phyloP scores from a whole-genome alignment of 345 rosid species.

The Physaria fendleri region DNA sequence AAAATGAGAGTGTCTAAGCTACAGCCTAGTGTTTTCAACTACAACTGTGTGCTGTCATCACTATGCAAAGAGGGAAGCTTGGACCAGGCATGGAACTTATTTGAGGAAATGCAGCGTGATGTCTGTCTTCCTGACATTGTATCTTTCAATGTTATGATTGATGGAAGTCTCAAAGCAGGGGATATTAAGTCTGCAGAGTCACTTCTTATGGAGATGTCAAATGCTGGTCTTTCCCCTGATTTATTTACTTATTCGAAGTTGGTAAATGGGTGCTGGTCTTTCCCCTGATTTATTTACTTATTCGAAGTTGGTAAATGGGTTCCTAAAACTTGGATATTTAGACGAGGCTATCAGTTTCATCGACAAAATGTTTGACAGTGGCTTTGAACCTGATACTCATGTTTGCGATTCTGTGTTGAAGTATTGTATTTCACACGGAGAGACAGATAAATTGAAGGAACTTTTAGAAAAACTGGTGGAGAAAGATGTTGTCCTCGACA shows the following conservation, averaged over 20 bases:
- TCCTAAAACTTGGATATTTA: conserved; percentile 45
- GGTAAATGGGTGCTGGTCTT: conserved; percentile 53
- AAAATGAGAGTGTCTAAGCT: conserved; percentile 39
- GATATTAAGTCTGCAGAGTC: conserved; percentile 43
- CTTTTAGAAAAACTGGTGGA: conserved; percentile 49
- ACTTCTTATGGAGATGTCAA: conserved; percentile 42
- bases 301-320: conserved; percentile 48
- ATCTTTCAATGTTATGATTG: conserved; percentile 53
- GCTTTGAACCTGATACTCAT: conserved; percentile 39
- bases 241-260: conserved; percentile 44
- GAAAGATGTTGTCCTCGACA: conserved; percentile 42
- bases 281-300: conserved; percentile 49
- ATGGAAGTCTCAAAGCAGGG: conserved; percentile 53
- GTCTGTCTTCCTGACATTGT: conserved; percentile 34
- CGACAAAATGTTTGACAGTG: conserved; percentile 53
- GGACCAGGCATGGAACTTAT: conserved; percentile 57
- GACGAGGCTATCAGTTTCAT: conserved; percentile 46
- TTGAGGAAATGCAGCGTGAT: conserved; percentile 40
- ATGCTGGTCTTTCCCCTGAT: conserved; percentile 48
- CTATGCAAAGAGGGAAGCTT: conserved; percentile 58
- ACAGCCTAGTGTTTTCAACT: conserved; percentile 38
- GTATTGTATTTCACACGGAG: conserved; percentile 39
- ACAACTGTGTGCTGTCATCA: conserved; percentile 43
- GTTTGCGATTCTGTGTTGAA: conserved; percentile 55
- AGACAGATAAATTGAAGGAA: conserved; percentile 40